Conservation (phyloP, 345 rosid genomes). For the Salix suchowensis region DNA sequence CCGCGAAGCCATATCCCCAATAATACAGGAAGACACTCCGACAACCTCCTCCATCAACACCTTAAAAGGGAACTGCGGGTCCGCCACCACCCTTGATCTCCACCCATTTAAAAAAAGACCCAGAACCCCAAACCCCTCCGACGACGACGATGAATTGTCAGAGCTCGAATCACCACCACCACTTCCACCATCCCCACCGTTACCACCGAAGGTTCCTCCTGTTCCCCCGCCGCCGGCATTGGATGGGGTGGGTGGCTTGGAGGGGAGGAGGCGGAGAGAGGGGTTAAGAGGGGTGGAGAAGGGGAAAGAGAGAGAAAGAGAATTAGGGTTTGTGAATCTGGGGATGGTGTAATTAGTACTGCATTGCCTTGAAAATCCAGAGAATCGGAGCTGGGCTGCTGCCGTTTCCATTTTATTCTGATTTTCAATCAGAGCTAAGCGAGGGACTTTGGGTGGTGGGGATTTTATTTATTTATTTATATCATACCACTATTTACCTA, state of each 20-base stretch:
- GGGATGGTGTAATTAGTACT: neutral
- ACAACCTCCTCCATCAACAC: slow-evolving; percentile 94
- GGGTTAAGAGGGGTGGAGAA: neutral
- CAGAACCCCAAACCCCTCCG: slow-evolving; percentile 43
- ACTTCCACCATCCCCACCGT: slow-evolving; percentile 3
- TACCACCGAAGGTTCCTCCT: slow-evolving; percentile 2
- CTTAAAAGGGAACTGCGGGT: slow-evolving; percentile 91
- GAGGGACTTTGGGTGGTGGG: no score
- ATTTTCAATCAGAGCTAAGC: neutral
- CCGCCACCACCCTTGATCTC: slow-evolving; percentile 89
- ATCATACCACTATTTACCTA: no score
- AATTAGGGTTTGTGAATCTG: neutral
- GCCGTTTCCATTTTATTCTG: slow-evolving; percentile 8
- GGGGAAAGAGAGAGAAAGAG: slow-evolving; percentile 2
- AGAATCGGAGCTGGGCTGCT: slow-evolving; percentile 11
- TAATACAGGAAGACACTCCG: slow-evolving; percentile 77
- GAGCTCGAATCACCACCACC: slow-evolving; percentile 10
- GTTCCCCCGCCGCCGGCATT: slow-evolving; percentile 9
- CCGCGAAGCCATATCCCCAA: slow-evolving; percentile 97
- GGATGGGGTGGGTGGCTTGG: neutral
- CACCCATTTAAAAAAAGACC: slow-evolving; percentile 75
- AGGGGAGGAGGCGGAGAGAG: slow-evolving; percentile 8
- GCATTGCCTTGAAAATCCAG: slow-evolving; percentile 1
- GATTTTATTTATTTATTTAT: no score
- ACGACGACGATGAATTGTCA: slow-evolving; percentile 23